Evolutionary conservation across 306 rosid genomes (phyloP).

Genomic region (Rosa persica): DNA sequence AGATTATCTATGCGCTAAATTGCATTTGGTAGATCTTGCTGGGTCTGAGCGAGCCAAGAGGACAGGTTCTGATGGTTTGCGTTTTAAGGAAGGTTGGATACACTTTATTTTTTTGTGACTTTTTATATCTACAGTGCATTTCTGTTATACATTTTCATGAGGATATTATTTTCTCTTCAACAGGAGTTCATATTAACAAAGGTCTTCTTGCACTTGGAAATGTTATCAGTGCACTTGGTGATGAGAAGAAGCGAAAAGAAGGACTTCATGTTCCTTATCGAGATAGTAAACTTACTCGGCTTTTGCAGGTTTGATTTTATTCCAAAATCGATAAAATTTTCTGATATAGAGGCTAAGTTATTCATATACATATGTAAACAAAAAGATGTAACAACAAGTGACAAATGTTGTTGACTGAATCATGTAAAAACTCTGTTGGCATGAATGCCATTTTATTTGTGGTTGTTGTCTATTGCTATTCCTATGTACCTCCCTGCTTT

Average conservation of each 20-base stretch:
- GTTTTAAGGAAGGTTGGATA: constrained; percentile 88
- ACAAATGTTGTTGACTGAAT: neutral
- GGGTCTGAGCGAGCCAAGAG: constrained; percentile 99
- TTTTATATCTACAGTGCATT: constrained; percentile 14
- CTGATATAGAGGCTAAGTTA: neutral
- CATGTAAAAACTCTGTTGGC: neutral
- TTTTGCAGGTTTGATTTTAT: constrained; percentile 74
- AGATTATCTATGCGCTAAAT: constrained; percentile 91
- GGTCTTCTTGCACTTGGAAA: constrained; percentile 99
- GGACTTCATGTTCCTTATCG: constrained; percentile 95
- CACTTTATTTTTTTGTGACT: constrained; percentile 9
- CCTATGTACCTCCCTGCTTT: constrained; percentile 1
- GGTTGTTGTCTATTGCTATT: neutral
- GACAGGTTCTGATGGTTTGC: constrained; percentile 98
- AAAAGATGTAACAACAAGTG: neutral
- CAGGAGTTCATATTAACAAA: constrained; percentile 97
- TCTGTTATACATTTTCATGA: constrained; percentile 24
- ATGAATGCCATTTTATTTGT: no score
- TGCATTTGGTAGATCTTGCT: constrained; percentile 98
- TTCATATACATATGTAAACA: neutral
- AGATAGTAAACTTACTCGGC: constrained; percentile 98
- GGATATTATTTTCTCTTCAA: constrained; percentile 28
- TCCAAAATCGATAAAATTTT: neutral
- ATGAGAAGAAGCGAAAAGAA: constrained; percentile 98
- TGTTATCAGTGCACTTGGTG: constrained; percentile 99